These are phyloP conservation scores for Mycena indigotica DNA, from an alignment of 768 basidiomycete genomes.

Conservation along the genomic window DNA sequence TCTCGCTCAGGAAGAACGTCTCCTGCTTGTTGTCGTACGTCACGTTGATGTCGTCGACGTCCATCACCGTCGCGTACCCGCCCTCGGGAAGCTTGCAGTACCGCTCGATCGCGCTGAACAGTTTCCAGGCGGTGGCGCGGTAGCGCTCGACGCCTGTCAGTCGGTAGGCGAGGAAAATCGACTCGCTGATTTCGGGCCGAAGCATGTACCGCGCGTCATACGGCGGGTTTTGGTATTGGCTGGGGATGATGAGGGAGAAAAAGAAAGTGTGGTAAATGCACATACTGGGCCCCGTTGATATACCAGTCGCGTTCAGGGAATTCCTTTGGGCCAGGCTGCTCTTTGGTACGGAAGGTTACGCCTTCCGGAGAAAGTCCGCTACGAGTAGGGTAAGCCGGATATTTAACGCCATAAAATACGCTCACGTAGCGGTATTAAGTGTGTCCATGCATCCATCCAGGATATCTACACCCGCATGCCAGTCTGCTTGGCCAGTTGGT, in stretches of 20 bases:
- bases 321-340: slow-evolving; percentile 46
- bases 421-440: slow-evolving; percentile 80
- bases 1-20: slow-evolving; percentile 93
- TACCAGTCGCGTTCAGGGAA: slow-evolving; percentile 75
- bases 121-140: slow-evolving; percentile 81
- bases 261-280: slow-evolving; percentile 4
- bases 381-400: background rate
- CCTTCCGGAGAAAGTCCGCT: slow-evolving; percentile 90
- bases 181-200: slow-evolving; percentile 59
- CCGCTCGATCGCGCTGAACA: slow-evolving; percentile 86
- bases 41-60: slow-evolving; percentile 79
- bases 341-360: slow-evolving; percentile 73
- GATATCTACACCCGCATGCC: slow-evolving; percentile 10
- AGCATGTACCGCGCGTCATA: slow-evolving; percentile 94
- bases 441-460: slow-evolving; percentile 53
- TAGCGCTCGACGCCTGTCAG: slow-evolving; percentile 83
- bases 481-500: slow-evolving; percentile 7
- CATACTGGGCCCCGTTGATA: slow-evolving; percentile 77
- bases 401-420: too few relatives aligned
- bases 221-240: slow-evolving; percentile 41
- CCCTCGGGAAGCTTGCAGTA: slow-evolving; percentile 77
- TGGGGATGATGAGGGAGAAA: slow-evolving; percentile 23
- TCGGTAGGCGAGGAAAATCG: slow-evolving; percentile 87
- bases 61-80: slow-evolving; percentile 81
- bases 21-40: slow-evolving; percentile 88